Percentiles rank a stretch among this genome's conserved stretches.
Conservation (phyloP, 1,284 basidiomycete species). For the Ustilago tritici region DNA sequence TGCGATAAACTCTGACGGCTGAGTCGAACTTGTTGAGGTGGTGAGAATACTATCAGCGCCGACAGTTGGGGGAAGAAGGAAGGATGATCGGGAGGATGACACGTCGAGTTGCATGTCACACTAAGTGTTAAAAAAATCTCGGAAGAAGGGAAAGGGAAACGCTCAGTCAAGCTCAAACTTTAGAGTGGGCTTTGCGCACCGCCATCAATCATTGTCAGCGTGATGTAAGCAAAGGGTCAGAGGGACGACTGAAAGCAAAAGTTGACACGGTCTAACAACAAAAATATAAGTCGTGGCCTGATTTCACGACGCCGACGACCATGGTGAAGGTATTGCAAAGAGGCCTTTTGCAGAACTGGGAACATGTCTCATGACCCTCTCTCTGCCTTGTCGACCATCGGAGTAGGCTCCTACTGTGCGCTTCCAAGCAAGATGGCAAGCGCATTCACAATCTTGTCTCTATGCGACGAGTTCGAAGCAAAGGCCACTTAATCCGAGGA, state of each 20-base stretch:
- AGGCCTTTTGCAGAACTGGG: background rate
- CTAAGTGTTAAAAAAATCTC: constrained; percentile 5
- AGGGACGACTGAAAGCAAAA: background rate
- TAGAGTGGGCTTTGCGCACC: constrained; percentile 7
- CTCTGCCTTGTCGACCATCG: background rate
- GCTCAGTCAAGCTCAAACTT: constrained; percentile 15
- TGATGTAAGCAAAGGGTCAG: background rate
- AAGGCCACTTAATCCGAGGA: too few relatives aligned
- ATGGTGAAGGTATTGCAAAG: background rate
- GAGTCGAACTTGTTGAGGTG: background rate
- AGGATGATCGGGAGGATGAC: constrained; percentile 8
- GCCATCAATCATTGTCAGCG: constrained; percentile 2
- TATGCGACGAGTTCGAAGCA: too few relatives aligned
- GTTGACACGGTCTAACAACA: background rate
- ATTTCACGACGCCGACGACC: background rate
- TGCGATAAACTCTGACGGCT: background rate
- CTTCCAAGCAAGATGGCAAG: too few relatives aligned
- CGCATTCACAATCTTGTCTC: too few relatives aligned
- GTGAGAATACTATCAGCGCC: background rate
- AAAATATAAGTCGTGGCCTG: background rate
- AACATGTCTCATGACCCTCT: background rate
- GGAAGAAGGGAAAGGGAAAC: background rate
- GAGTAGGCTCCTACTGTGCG: background rate
- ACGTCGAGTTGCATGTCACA: background rate
- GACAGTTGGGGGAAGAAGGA: constrained; percentile 1